A percentile compares a stretch with the other conserved stretches of the same genome.
Evolutionary conservation across 2,329 filamentous ascomycete genomes (phyloP).

Genomic region (Cryphonectria parasitica): DNA sequence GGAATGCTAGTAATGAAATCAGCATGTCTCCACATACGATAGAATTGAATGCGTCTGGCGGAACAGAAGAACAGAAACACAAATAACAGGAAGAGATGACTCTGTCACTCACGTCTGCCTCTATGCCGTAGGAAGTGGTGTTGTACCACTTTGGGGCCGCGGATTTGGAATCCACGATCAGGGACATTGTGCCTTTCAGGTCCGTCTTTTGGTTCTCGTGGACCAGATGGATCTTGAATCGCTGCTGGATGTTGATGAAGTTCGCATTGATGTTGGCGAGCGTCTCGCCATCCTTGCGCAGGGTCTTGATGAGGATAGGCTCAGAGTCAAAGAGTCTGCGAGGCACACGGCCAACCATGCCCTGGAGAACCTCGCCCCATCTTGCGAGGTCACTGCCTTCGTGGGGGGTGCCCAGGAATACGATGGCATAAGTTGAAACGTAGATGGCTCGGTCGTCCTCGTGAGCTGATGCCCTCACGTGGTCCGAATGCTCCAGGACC

Average conservation of each 20-base stretch:
- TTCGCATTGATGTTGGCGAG: conserved; percentile 74
- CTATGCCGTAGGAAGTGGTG: conserved; percentile 74
- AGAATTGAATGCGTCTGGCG: not conserved
- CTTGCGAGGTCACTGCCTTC: conserved; percentile 69
- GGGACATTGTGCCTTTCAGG: conserved; percentile 62
- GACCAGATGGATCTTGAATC: conserved; percentile 76
- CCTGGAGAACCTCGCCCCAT: conserved; percentile 70
- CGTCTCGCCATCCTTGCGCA: conserved; percentile 76
- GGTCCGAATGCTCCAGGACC: conserved; percentile 69
- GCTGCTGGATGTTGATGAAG: conserved; percentile 72
- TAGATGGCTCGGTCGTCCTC: conserved; percentile 71
- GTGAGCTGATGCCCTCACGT: conserved; percentile 60
- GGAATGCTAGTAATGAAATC: conserved; percentile 50
- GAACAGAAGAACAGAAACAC: not conserved
- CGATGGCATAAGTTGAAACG: conserved; percentile 74
- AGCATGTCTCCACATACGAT: not conserved
- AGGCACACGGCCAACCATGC: conserved; percentile 68
- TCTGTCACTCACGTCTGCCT: conserved; percentile 51
- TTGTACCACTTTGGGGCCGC: conserved; percentile 71
- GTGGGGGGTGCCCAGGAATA: conserved; percentile 80
- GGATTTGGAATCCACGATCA: conserved; percentile 69
- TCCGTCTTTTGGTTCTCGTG: conserved; percentile 76
- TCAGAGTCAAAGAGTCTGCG: conserved; percentile 70
- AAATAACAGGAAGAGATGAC: too few relatives aligned
- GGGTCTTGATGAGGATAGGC: conserved; percentile 67